These are phyloP conservation scores for Diaporthe capsici DNA, from an alignment of 2,329 filamentous ascomycete species.

Conservation along the genomic window DNA sequence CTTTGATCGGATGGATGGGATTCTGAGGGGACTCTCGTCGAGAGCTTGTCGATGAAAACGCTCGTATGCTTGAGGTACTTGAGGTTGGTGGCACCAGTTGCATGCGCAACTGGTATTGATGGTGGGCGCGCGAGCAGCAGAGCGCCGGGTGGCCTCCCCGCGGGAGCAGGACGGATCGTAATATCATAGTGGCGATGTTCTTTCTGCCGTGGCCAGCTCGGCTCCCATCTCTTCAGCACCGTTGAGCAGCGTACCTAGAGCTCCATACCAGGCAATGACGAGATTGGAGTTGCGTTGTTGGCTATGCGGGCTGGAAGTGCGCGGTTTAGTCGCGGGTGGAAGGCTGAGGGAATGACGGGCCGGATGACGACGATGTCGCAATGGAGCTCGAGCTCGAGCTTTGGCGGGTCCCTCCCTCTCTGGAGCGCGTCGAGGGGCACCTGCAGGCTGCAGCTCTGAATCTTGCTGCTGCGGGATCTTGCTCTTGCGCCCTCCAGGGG, in stretches of 20 bases:
- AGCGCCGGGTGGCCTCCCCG: constrained; percentile 24
- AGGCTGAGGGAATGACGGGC: constrained; percentile 6
- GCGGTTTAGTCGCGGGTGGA: constrained; percentile 3
- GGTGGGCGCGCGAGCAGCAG: constrained; percentile 31
- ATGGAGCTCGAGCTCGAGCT: constrained; percentile 22
- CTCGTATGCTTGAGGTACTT: constrained; percentile 21
- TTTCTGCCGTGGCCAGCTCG: constrained; percentile 9
- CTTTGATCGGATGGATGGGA: not conserved
- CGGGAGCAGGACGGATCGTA: constrained; percentile 34
- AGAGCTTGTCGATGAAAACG: constrained; percentile 31
- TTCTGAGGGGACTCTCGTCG: constrained; percentile 26
- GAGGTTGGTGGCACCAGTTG: constrained; percentile 28
- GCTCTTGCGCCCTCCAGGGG: not conserved
- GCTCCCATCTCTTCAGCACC: constrained; percentile 22
- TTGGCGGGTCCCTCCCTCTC: constrained; percentile 2
- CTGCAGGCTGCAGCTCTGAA: constrained; percentile 14
- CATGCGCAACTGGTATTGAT: constrained; percentile 31
- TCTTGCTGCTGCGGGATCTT: not conserved
- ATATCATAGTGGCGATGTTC: constrained; percentile 30
- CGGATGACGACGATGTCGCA: constrained; percentile 29
- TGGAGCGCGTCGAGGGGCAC: not conserved
- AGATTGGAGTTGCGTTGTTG: not conserved
- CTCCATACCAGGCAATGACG: constrained; percentile 1
- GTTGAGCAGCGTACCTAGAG: constrained; percentile 2
- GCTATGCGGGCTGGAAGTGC: not conserved